Conservation (phyloP, 2,329 filamentous ascomycete species). For the Graphium sp. region DNA sequence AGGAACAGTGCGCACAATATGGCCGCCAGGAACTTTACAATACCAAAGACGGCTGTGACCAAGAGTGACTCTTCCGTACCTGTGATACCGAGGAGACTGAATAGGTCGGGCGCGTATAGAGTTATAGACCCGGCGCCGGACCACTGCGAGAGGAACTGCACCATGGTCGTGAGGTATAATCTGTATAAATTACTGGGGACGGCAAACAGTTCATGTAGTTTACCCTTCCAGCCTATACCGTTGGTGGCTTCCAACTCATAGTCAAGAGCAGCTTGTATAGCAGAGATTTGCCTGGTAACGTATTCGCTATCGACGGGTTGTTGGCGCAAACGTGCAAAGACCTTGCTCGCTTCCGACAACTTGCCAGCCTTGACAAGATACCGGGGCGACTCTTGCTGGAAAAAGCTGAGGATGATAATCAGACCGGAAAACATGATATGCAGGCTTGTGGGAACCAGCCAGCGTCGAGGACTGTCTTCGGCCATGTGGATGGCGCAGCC, state of each 20-base stretch:
- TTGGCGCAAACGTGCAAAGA: conserved; percentile 40
- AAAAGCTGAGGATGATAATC: conserved; percentile 53
- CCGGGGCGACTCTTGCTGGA: conserved; percentile 53
- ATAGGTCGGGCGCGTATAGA: conserved; percentile 59
- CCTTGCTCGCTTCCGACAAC: conserved; percentile 36
- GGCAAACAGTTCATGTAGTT: conserved; percentile 51
- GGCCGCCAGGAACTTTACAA: conserved; percentile 53
- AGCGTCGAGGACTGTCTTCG: conserved; percentile 26
- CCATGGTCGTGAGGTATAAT: conserved; percentile 49
- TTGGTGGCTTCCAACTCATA: conserved; percentile 56
- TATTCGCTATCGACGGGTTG: conserved; percentile 43
- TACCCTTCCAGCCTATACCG: conserved; percentile 45
- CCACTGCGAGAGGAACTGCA: conserved; percentile 61
- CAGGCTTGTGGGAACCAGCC: conserved; percentile 55
- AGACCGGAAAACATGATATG: conserved; percentile 64
- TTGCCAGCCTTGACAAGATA: conserved; percentile 51
- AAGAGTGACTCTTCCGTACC: conserved; percentile 54
- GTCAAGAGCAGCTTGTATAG: conserved; percentile 48
- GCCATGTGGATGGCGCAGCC: conserved; percentile 33
- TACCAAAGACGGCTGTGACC: conserved; percentile 59
- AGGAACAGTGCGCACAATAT: conserved; percentile 60
- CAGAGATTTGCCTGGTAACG: conserved; percentile 41
- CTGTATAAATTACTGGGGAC: conserved; percentile 56
- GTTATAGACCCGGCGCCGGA: conserved; percentile 59
- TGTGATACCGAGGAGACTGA: conserved; percentile 52